These are phyloP conservation scores for Tardiomyces depauwii DNA, from an alignment of 1,139 yeast genomes.

Conservation along the genomic window DNA sequence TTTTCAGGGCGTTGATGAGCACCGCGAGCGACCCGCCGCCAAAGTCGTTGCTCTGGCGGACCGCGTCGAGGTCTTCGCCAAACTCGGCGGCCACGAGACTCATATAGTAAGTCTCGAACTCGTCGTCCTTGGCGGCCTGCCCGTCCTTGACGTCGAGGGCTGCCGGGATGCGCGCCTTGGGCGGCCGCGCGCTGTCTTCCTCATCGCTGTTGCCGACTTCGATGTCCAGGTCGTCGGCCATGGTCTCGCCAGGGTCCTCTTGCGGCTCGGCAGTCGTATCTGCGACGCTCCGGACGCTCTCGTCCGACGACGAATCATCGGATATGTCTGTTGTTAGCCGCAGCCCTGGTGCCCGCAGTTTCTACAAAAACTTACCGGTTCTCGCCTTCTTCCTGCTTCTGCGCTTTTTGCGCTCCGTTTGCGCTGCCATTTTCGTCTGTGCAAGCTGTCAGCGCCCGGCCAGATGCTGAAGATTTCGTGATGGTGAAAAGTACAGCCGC, in stretches of 20 bases:
- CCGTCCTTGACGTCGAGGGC: constrained; percentile 4
- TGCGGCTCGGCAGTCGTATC: constrained; percentile 8
- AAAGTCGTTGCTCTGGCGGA: constrained; percentile 28
- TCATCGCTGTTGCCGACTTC: constrained; percentile 7
- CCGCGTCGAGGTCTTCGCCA: constrained; percentile 27
- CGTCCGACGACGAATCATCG: constrained; percentile 20
- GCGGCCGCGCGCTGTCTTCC: constrained; percentile 1
- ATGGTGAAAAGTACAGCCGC: too few relatives aligned
- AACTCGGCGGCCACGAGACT: constrained; percentile 25
- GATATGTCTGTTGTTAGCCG: not conserved
- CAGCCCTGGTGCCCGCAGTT: constrained; percentile 1
- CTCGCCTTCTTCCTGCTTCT: constrained; percentile 23
- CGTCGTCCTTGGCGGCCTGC: constrained; percentile 7
- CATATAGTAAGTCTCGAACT: constrained; percentile 23
- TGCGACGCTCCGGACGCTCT: constrained; percentile 4
- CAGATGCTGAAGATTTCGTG: too few relatives aligned
- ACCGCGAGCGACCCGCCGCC: constrained; percentile 23
- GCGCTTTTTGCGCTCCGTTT: constrained; percentile 11
- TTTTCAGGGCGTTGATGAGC: constrained; percentile 27
- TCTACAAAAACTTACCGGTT: constrained; percentile 17
- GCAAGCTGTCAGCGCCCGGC: too few relatives aligned
- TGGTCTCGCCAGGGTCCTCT: constrained; percentile 3
- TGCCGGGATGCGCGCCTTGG: constrained; percentile 10
- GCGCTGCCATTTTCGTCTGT: too few relatives aligned
- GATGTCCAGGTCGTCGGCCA: constrained; percentile 6